phyloP scores from a whole-genome alignment of 2,329 filamentous ascomycete genomes.

The Sporothrix phasma region DNA sequence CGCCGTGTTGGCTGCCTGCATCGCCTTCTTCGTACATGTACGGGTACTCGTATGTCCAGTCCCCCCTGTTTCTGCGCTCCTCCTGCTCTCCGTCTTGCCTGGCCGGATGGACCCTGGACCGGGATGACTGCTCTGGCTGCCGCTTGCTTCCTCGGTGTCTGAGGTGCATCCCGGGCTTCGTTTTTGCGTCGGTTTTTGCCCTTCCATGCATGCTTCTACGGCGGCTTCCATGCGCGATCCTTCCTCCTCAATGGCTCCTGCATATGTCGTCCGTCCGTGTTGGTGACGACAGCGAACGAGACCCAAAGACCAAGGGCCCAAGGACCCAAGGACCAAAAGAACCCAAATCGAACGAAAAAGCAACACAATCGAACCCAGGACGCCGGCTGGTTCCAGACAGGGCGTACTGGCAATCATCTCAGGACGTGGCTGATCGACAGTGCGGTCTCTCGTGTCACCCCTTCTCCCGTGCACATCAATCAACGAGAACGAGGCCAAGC shows the following conservation, averaged over 20 bases:
- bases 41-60: not conserved
- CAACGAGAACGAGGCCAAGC: not conserved
- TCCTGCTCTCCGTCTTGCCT: not conserved
- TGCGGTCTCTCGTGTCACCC: not conserved
- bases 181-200: not conserved
- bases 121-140: not conserved
- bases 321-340: no score
- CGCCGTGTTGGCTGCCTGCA: not conserved
- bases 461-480: not conserved
- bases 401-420: not conserved
- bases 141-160: not conserved
- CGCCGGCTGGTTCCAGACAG: not conserved
- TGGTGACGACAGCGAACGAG: not conserved
- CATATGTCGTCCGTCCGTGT: not conserved
- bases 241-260: not conserved
- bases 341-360: not conserved
- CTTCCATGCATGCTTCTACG: conserved; percentile 4
- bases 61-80: not conserved
- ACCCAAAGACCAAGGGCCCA: no score
- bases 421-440: not conserved
- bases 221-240: not conserved
- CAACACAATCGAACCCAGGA: not conserved
- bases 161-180: not conserved
- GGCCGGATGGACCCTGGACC: not conserved
- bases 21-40: no score